Conservation (phyloP, 2,329 filamentous ascomycete genomes). For the Davidsoniella neocaledoniae region DNA sequence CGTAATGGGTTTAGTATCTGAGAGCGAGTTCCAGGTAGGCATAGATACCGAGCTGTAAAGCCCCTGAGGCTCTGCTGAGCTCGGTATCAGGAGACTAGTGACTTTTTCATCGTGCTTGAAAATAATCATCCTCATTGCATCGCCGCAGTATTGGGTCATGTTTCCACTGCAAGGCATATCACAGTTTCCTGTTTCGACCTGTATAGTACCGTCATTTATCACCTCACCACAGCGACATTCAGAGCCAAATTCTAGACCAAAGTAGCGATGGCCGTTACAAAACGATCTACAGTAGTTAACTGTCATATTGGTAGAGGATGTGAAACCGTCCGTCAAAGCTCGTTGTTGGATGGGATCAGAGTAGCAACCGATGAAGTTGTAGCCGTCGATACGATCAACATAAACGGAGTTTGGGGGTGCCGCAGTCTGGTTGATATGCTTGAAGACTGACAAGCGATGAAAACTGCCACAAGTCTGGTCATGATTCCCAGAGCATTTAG, state of each 20-base stretch:
- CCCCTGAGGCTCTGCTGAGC: not conserved
- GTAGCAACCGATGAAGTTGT: constrained; percentile 23
- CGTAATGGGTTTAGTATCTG: not conserved
- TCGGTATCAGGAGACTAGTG: no score
- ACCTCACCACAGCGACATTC: constrained; percentile 5
- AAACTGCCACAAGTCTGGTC: constrained; percentile 13
- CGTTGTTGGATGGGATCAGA: constrained; percentile 20
- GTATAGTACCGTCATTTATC: constrained; percentile 19
- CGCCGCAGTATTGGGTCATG: constrained; percentile 21
- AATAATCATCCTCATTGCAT: constrained; percentile 19
- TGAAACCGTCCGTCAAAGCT: constrained; percentile 18
- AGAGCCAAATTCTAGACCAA: constrained; percentile 15
- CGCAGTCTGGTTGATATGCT: constrained; percentile 13
- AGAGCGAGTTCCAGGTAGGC: not conserved
- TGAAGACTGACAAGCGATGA: constrained; percentile 15
- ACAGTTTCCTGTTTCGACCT: constrained; percentile 19
- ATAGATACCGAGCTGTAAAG: not conserved
- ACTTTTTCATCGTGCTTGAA: constrained; percentile 11
- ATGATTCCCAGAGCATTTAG: constrained; percentile 11
- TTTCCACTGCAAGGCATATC: constrained; percentile 21
- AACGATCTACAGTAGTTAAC: constrained; percentile 20
- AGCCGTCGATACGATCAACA: constrained; percentile 17
- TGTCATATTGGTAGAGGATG: constrained; percentile 21
- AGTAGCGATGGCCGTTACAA: constrained; percentile 19
- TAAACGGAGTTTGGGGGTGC: constrained; percentile 16